Evolutionary conservation across 2,329 filamentous ascomycete genomes (phyloP).

Genomic region (Xylogone sp.): DNA sequence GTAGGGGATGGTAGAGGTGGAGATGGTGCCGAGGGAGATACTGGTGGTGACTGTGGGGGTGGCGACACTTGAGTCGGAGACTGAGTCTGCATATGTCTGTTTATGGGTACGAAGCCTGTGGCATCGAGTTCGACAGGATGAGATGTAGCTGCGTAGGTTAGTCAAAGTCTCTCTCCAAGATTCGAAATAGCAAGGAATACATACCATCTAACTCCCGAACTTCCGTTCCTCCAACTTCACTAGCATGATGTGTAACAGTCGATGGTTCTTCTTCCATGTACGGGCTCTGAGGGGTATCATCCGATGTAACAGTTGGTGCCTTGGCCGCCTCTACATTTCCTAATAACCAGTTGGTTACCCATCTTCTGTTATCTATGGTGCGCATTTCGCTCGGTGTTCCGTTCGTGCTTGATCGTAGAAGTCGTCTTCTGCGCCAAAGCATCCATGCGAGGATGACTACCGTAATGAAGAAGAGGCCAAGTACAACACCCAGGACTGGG

Average conservation of each 20-base stretch:
- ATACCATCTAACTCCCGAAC: conserved; percentile 31
- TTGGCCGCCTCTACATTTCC: conserved; percentile 17
- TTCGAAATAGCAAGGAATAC: conserved; percentile 8
- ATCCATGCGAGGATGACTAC: conserved; percentile 47
- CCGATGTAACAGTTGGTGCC: conserved; percentile 25
- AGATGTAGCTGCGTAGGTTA: conserved; percentile 18
- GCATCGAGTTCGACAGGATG: conserved; percentile 14
- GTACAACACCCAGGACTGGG: conserved; percentile 58
- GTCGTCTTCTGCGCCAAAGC: conserved; percentile 44
- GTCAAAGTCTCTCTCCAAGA: not conserved
- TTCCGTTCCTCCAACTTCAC: conserved; percentile 21
- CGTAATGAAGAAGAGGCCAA: conserved; percentile 54
- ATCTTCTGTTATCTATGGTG: conserved; percentile 18
- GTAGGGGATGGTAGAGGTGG: conserved; percentile 6
- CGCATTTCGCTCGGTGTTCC: conserved; percentile 19
- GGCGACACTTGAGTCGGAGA: conserved; percentile 8
- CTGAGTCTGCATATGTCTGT: not conserved
- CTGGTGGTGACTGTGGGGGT: conserved; percentile 7
- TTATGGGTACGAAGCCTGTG: conserved; percentile 14
- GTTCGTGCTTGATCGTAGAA: conserved; percentile 10
- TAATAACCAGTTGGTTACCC: conserved; percentile 25
- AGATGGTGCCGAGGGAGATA: conserved; percentile 6
- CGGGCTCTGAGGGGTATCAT: conserved; percentile 15
- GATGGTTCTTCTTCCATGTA: conserved; percentile 13
- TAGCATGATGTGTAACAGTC: conserved; percentile 8